Evolutionary conservation across 176 grass and related monocot species (phyloP).

Genomic region (Tillandsia fasciculata): DNA sequence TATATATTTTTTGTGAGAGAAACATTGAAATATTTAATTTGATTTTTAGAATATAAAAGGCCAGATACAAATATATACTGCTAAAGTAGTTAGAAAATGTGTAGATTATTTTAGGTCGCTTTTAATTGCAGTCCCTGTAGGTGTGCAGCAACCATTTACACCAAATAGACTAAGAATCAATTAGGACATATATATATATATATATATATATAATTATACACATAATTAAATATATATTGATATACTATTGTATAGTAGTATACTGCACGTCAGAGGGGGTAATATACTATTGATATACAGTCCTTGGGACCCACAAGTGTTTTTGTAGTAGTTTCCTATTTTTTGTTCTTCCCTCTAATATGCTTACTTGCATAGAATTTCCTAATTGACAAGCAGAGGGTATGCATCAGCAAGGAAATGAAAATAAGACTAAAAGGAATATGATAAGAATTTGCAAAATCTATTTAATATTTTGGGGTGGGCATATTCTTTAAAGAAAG

Average conservation of each 20-base stretch:
- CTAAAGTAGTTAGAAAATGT: neutral
- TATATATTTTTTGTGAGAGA: too few relatives aligned
- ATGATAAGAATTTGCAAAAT: conserved; percentile 17
- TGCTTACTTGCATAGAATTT: neutral
- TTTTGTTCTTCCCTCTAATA: neutral
- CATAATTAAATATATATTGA: too few relatives aligned
- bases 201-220: too few relatives aligned
- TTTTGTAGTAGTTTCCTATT: too few relatives aligned
- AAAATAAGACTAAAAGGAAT: neutral
- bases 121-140: neutral
- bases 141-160: too few relatives aligned
- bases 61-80: too few relatives aligned
- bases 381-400: neutral
- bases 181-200: neutral
- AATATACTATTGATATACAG: neutral
- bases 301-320: too few relatives aligned
- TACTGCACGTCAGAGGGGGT: too few relatives aligned
- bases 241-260: too few relatives aligned
- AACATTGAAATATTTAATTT: too few relatives aligned
- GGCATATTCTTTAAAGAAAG: neutral
- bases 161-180: neutral
- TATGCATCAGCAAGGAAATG: neutral
- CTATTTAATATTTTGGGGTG: conserved; percentile 18
- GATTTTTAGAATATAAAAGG: too few relatives aligned
- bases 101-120: neutral